A percentile compares a stretch with the other conserved stretches of the same genome.
Evolutionary conservation across 257 asterid species (phyloP).

Genomic region (Coffea eugenioides): DNA sequence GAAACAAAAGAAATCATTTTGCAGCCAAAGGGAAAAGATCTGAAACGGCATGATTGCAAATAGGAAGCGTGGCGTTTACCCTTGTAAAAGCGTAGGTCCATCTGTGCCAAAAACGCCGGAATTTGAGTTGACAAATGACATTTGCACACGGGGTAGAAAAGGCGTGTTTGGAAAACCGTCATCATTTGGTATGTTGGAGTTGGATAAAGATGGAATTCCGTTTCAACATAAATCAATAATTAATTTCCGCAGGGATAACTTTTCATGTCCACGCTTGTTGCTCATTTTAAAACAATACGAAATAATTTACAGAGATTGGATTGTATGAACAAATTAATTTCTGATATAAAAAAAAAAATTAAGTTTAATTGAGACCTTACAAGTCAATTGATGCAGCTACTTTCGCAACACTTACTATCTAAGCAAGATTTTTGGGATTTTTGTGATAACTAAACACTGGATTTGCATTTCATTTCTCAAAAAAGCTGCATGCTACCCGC

Average conservation of each 20-base stretch:
- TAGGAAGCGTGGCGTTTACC: constrained; percentile 9
- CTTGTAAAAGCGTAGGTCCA: constrained; percentile 3
- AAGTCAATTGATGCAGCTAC: neutral
- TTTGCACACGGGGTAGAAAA: neutral
- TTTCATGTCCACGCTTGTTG: neutral
- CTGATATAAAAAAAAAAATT: no score
- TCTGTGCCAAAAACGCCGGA: neutral
- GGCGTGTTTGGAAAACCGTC: neutral
- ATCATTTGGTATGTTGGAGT: neutral
- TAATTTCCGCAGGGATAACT: neutral
- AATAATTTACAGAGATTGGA: no score
- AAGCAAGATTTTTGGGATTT: no score
- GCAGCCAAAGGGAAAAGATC: neutral
- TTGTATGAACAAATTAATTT: neutral
- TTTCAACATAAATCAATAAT: neutral
- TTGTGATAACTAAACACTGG: no score
- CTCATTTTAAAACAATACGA: neutral
- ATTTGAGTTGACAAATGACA: neutral
- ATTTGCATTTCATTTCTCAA: no score
- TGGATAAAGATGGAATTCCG: neutral
- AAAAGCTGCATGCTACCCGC: no score
- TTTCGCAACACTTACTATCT: neutral
- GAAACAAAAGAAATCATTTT: neutral
- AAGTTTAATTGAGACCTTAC: neutral
- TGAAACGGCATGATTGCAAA: constrained; percentile 7